Conservation (phyloP, 2,329 filamentous ascomycete genomes). For the Monosporascus ibericus region DNA sequence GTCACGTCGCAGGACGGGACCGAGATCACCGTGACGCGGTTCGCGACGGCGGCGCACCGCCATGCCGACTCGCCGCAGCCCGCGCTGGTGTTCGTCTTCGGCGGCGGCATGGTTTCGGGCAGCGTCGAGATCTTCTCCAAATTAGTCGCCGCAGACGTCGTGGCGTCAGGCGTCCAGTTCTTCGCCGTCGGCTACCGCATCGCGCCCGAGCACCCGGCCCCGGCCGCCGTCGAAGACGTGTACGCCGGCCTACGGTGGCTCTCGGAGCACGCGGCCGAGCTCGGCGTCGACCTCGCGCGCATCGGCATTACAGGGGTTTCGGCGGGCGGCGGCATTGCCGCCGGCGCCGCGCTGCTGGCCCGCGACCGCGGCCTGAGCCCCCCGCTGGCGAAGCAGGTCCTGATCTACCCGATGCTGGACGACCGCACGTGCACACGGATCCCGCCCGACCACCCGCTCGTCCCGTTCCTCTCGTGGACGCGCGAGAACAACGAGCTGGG, state of each 20-base stretch:
- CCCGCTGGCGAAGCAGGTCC: slow-evolving; percentile 23
- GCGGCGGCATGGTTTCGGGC: background rate
- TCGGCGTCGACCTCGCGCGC: slow-evolving; percentile 17
- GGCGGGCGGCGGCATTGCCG: slow-evolving; percentile 47
- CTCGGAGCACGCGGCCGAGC: slow-evolving; percentile 24
- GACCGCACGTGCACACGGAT: slow-evolving; percentile 14
- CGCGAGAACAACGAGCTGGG: slow-evolving; percentile 7
- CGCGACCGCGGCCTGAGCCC: slow-evolving; percentile 21
- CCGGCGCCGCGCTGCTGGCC: slow-evolving; percentile 40
- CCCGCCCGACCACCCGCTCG: slow-evolving; percentile 2
- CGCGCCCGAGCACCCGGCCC: slow-evolving; percentile 43
- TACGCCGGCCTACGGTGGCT: slow-evolving; percentile 39
- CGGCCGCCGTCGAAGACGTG: slow-evolving; percentile 41
- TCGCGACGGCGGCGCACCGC: background rate
- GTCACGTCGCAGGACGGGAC: background rate
- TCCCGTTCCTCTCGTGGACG: slow-evolving; percentile 7
- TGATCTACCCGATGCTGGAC: slow-evolving; percentile 29
- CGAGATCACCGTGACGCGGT: background rate
- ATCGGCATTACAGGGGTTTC: slow-evolving; percentile 20
- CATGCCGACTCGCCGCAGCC: background rate
- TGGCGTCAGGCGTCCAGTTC: background rate
- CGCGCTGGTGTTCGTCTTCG: background rate
- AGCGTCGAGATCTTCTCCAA: background rate
- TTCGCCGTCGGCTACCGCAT: slow-evolving; percentile 41
- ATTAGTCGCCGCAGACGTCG: background rate